Base-by-base conservation (phyloP, 495 filamentous ascomycete species). In the Oidiodendron maius region DNA sequence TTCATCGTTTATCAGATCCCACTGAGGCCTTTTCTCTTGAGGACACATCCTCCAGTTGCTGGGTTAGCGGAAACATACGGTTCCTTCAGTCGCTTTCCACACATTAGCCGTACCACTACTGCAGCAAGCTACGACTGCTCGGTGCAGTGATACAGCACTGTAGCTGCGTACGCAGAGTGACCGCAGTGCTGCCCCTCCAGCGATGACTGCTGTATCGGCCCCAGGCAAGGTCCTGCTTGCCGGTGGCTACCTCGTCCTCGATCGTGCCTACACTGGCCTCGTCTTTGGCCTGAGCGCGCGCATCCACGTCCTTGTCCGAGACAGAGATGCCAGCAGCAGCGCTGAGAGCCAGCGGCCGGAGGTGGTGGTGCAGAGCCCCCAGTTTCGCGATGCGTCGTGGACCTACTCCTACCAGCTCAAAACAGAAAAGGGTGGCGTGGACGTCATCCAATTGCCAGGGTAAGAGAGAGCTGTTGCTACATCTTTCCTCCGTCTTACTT, bases 151-250 rank as follows among this genome's bases (percentile, higher is more conserved):
- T n/a, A n/a, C n/a, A n/a, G n/a, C n/a, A n/a, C n/a, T n/a, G n/a
- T n/a, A n/a, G n/a, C n/a, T n/a, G n/a, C n/a, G n/a, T n/a, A n/a
- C n/a, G n/a, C n/a, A n/a, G n/a, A n/a, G n/a, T n/a, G n/a, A n/a
- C n/a, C n/a, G n/a, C n/a, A n/a, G n/a, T n/a, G n/a, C n/a, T n/a
- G n/a, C n/a, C n/a, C n/a, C n/a, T n/a, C n/a, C n/a, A n/a, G n/a
- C n/a, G 51, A 28, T 55, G 26, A 61, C 56, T 1, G 89, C 87
- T 57, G 76, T 94, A 54, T 96, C 91, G 52, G 91, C 94, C 2
- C 93, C 93, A 18, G 93, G 93, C 41, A 98, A 98, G 69, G 94
- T 98, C 36, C 76, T 98, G 38, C 76, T 98, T 13, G 88, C 91
- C 40, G 93, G 93, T 32, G 93, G 93, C 35, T 98, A 96, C 61